Evolutionary conservation across 1,139 yeast species (phyloP).

Genomic region (Wickerhamomyces sp.): DNA sequence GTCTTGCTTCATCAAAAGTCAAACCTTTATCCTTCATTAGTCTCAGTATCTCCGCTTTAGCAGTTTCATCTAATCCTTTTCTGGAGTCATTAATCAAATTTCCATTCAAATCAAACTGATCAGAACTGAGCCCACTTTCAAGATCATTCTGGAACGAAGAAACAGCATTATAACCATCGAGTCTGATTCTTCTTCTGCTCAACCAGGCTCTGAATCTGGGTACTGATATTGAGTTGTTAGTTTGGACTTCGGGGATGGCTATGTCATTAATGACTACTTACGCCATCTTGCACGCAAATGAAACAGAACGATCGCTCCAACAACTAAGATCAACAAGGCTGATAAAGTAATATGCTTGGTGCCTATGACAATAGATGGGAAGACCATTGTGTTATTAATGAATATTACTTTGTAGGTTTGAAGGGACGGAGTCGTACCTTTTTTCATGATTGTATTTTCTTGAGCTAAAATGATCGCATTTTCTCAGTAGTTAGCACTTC

Average conservation of each 20-base stretch:
- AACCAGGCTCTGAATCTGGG: conserved; percentile 16
- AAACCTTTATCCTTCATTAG: conserved; percentile 50
- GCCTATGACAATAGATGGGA: background rate
- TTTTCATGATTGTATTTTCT: no score
- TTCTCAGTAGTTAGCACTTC: no score
- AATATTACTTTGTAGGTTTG: no score
- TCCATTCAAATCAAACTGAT: conserved; percentile 46
- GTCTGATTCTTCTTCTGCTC: conserved; percentile 14
- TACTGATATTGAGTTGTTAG: conserved; percentile 6
- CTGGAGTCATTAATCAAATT: conserved; percentile 53
- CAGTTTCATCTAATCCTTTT: conserved; percentile 52
- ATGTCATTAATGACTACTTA: background rate
- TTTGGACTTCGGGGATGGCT: background rate
- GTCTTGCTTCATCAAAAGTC: conserved; percentile 69
- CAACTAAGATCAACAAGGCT: background rate
- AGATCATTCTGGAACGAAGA: conserved; percentile 52
- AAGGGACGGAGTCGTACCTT: no score
- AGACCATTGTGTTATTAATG: no score
- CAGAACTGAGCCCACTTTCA: conserved; percentile 62
- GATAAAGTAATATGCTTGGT: background rate
- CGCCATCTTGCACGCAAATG: conserved; percentile 13
- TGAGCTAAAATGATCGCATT: no score
- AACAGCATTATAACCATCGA: conserved; percentile 15
- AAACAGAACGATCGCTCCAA: conserved; percentile 7
- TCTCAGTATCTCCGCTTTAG: conserved; percentile 45